Evolutionary conservation across 2,329 filamentous ascomycete genomes (phyloP).

Genomic region (Paecilomyces variotii): DNA sequence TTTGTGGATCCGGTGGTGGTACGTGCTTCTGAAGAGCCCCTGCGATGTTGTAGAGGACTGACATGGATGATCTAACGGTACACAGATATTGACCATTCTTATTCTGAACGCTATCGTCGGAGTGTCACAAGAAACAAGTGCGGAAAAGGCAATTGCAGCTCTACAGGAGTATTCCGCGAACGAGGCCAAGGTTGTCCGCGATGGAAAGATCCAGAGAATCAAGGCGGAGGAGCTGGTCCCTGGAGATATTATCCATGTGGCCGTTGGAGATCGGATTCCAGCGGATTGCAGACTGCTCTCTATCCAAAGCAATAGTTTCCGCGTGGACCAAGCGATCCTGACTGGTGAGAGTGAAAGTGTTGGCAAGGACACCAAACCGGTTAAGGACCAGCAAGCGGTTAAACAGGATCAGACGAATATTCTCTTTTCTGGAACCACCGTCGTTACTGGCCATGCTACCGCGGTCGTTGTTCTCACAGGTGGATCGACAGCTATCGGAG

Average conservation of each 20-base stretch:
- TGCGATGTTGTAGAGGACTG: conserved; percentile 1
- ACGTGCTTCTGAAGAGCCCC: conserved; percentile 36
- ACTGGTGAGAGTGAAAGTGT: conserved; percentile 98
- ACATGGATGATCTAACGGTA: conserved; percentile 9
- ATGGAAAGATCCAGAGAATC: conserved; percentile 70
- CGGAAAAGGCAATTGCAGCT: conserved; percentile 95
- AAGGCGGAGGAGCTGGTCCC: conserved; percentile 97
- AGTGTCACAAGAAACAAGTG: conserved; percentile 96
- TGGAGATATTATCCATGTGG: conserved; percentile 79
- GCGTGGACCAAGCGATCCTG: conserved; percentile 91
- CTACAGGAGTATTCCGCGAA: conserved; percentile 99
- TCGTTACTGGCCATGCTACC: conserved; percentile 86
- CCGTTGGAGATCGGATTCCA: conserved; percentile 87
- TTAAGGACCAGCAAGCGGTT: conserved; percentile 76
- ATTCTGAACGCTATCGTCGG: conserved; percentile 95
- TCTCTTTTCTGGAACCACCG: conserved; percentile 95
- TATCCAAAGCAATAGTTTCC: conserved; percentile 95
- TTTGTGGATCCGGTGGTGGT: conserved; percentile 95
- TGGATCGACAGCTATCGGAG: conserved; percentile 85
- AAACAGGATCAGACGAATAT: conserved; percentile 98
- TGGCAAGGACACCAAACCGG: conserved; percentile 63
- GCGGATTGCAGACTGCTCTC: conserved; percentile 86
- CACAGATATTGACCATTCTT: conserved; percentile 87
- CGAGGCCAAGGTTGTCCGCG: conserved; percentile 85
- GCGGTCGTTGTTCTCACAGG: conserved; percentile 89